Base-by-base conservation (phyloP, 352 stramenopile species). In the Blastocystis hominis region DNA sequence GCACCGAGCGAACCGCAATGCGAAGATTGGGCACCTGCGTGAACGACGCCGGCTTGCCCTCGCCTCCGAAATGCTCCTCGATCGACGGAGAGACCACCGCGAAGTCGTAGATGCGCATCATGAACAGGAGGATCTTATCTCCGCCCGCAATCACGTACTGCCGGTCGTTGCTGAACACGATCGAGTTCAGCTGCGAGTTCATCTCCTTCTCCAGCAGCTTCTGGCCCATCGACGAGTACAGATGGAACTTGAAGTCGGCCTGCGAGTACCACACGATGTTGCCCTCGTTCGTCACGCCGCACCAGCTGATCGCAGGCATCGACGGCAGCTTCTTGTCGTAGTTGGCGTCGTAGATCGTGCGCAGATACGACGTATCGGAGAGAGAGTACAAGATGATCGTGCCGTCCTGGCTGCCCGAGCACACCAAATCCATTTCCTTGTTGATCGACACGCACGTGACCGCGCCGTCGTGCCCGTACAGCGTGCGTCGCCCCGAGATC, bases 301-400 rank as follows among this genome's bases (percentile, higher is more conserved):
- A 78, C 77, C 77, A 87, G 53, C 66, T 78, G n/a, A 87, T 59
- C 3, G 77, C 77, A 13, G 77, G 77, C 3, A 87, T 64, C 77
- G 66, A 30, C 30, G 77, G 13, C 17, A 77, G 42, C 56, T 66
- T 63, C 77, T 78, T 87, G 53, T 84, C 72, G 56, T 66, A 66
- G 46, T 69, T 53, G 3, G 53, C 47, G 44, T 78, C 77, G 55
- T 36, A 66, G 24, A 87, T 75, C 4, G 77, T 78, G 6, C 77
- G 59, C 24, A 87, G 61, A 46, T 87, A 87, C 47, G 40, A 46
- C 44, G 53, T 15, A 46, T 77, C 61, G 1, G 66, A 40, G 3
- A 87, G 77, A 34, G 77, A 87, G 42, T 75, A 87, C n/a, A 87
- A 6, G 34, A 87, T 87, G 47, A 87, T 76, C 17, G 77, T 87